These are phyloP conservation scores for Cladophialophora yegresii DNA, from an alignment of 2,329 filamentous ascomycete genomes.

Conservation along the genomic window DNA sequence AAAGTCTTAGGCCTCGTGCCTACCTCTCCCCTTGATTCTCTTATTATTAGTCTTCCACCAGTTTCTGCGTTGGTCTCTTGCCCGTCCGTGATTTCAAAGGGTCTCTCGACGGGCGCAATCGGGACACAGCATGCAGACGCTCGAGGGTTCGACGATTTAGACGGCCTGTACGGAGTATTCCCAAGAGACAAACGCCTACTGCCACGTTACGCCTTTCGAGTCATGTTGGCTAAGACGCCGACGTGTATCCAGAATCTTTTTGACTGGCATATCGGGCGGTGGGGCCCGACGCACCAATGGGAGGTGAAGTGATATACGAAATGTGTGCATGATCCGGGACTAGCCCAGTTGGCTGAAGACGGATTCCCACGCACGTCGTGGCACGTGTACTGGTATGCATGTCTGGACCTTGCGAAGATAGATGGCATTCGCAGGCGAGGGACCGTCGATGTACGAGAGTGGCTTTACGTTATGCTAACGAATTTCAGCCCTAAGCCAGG, in stretches of 20 bases:
- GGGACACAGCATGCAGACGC: background rate
- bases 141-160: background rate
- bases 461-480: background rate
- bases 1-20: background rate
- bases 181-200: background rate
- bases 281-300: slow-evolving; percentile 3
- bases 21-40: background rate
- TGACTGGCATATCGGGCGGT: slow-evolving; percentile 3
- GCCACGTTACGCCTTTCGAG: background rate
- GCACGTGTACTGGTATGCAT: background rate
- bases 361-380: background rate
- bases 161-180: background rate
- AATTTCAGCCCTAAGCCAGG: background rate
- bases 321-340: background rate
- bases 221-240: background rate
- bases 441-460: background rate
- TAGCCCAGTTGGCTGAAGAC: background rate
- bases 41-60: background rate
- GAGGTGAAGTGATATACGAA: background rate
- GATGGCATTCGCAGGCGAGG: background rate
- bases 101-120: background rate
- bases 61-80: background rate
- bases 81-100: background rate
- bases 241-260: background rate
- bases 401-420: background rate